Base-by-base conservation (phyloP, 805 yeast genomes). In the Hermanozyma aechmeae region DNA sequence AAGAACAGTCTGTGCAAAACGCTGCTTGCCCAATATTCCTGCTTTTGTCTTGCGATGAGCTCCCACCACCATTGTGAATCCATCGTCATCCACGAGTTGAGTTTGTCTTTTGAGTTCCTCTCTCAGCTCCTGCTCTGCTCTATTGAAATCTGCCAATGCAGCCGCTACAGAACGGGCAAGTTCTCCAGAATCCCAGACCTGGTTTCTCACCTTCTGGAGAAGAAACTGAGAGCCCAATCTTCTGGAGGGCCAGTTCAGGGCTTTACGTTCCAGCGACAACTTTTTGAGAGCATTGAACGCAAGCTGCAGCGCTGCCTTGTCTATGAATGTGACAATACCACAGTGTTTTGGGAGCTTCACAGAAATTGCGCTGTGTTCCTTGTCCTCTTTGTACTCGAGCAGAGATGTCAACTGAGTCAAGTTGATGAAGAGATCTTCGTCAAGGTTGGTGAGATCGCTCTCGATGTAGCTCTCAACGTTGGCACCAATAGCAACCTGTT, bases 41-140 rank as follows among this genome's bases (percentile, higher is more conserved):
- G 76, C 73, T 52, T 79, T 72, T 3, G 92, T 76, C 64, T 83
- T 85, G 38, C 95, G 72, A 48, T 83, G 87, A 28, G 83, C 68
- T 8, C 92, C 85, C 13, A 86, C 94, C 25, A 87, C 97, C 46
- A 82, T 59, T 1, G 95, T 85, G 58, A 87, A 87, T 3, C 96
- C 97, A 51, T 87, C 96, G 39, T 81, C 96, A 51, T 87, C 97
- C 3, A 86, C 92, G 18, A 72, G 45, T 25, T 71, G 66, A 16
- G 70, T 67, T 60, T 74, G 73, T 8, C 62, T 62, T 31, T 67
- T 65, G 28, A 78, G 52, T 27, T 68, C 70, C 21, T 73, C 76
- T 16, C 62, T 61, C 2, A 76, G 73, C 34, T 68, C 73, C 36
- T 66, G 67, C 50, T 89, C 97, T 16, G 76, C 71, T 31, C 65